These are phyloP conservation scores for Osmanthus fragrans DNA, from an alignment of 257 asterid genomes.

Conservation along the genomic window DNA sequence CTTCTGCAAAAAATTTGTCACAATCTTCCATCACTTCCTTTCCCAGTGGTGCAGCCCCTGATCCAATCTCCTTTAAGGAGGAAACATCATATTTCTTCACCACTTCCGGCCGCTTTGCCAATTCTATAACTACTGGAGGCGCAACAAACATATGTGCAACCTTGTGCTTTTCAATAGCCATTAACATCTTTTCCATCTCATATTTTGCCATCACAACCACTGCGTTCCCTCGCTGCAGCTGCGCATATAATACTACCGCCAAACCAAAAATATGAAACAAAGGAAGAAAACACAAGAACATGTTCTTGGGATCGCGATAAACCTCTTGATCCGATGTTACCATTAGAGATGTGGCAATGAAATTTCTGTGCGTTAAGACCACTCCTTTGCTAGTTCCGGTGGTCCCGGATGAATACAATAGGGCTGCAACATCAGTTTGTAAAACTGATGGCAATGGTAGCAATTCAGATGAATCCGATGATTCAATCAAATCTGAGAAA, in stretches of 20 bases:
- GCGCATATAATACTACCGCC: constrained; percentile 27
- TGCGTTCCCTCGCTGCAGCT: constrained; percentile 39
- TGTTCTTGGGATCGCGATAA: constrained; percentile 7
- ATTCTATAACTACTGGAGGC: constrained; percentile 33
- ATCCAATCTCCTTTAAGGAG: constrained; percentile 35
- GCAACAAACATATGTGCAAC: constrained; percentile 31
- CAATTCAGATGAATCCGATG: background rate
- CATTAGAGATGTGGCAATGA: constrained; percentile 36
- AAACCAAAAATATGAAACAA: constrained; percentile 38
- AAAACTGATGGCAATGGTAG: background rate
- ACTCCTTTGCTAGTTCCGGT: constrained; percentile 43
- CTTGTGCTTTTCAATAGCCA: constrained; percentile 28
- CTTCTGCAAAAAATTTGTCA: constrained; percentile 23
- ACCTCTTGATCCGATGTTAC: constrained; percentile 29
- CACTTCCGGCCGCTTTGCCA: constrained; percentile 28
- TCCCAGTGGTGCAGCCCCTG: constrained; percentile 45
- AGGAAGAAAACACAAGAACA: constrained; percentile 38
- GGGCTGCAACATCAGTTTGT: constrained; percentile 35
- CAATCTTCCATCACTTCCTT: constrained; percentile 39
- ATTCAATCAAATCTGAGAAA: constrained; percentile 14
- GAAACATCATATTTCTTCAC: constrained; percentile 32
- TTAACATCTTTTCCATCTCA: constrained; percentile 32
- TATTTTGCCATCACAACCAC: constrained; percentile 38
- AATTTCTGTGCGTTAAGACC: constrained; percentile 37
- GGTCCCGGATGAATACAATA: constrained; percentile 43